Percentiles rank a stretch among this genome's conserved stretches.
Conservation (phyloP, 2,329 filamentous ascomycete species). For the Pseudocercospora eumusae region DNA sequence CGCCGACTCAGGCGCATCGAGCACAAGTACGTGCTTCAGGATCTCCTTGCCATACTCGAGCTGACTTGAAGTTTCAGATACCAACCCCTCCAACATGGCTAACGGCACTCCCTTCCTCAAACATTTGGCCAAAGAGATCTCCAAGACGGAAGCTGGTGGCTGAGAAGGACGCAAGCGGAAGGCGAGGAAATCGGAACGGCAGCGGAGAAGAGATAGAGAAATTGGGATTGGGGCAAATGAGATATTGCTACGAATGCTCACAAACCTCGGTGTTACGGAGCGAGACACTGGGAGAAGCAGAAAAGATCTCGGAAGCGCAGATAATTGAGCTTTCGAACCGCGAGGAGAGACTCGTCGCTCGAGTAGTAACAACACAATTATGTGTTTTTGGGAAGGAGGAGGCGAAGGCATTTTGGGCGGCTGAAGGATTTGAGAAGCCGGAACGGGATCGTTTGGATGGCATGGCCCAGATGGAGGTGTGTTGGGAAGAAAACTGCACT, state of each 20-base stretch:
- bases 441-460: neutral
- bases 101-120: conserved; percentile 48
- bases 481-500: neutral
- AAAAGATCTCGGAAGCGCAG: neutral
- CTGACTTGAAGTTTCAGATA: conserved; percentile 32
- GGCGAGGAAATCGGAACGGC: neutral
- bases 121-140: conserved; percentile 49
- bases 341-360: neutral
- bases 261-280: neutral
- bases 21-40: neutral
- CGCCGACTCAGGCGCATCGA: neutral
- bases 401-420: neutral
- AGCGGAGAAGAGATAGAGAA: neutral
- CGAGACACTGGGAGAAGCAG: neutral
- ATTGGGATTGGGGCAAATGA: no score
- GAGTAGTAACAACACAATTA: neutral
- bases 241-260: no score
- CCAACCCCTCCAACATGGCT: conserved; percentile 33
- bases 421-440: neutral
- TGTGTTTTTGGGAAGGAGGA: neutral
- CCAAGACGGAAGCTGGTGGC: conserved; percentile 40
- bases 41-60: no score
- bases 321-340: neutral
- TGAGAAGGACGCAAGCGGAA: conserved; percentile 14
- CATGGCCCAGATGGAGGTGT: neutral